Evolutionary conservation across 305 asterid genomes (phyloP).

Genomic region (Fraxinus nigra): DNA sequence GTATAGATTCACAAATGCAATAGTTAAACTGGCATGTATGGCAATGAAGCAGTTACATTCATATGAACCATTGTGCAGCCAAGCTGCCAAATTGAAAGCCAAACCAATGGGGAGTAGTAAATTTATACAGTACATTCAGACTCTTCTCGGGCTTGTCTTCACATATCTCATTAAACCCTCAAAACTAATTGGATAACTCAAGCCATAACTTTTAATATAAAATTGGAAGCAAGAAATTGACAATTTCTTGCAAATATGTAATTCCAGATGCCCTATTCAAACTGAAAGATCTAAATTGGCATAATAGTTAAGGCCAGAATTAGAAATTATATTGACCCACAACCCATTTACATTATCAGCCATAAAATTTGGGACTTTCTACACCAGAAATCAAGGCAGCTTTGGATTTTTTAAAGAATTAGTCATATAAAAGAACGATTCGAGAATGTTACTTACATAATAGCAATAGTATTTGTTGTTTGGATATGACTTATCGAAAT

Average conservation of each 20-base stretch:
- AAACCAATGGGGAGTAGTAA: neutral
- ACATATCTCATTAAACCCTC: constrained; percentile 1
- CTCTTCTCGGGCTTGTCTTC: neutral
- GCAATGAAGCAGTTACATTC: neutral
- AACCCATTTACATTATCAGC: neutral
- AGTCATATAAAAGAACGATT: neutral
- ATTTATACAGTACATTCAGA: neutral
- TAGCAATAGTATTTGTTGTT: neutral
- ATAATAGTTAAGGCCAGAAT: neutral
- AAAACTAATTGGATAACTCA: neutral
- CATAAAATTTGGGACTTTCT: constrained; percentile 8
- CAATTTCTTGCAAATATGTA: neutral
- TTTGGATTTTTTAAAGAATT: neutral
- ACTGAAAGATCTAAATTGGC: neutral
- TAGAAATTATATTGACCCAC: neutral
- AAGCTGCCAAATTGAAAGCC: neutral
- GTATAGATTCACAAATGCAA: neutral
- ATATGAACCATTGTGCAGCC: neutral
- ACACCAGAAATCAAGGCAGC: constrained; percentile 3
- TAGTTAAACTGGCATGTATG: neutral
- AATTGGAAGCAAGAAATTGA: neutral
- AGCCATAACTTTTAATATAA: neutral
- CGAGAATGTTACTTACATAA: neutral
- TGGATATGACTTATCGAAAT: neutral
- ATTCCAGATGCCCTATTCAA: neutral